phyloP scores from a whole-genome alignment of 345 rosid genomes.

The Litchi chinensis region DNA sequence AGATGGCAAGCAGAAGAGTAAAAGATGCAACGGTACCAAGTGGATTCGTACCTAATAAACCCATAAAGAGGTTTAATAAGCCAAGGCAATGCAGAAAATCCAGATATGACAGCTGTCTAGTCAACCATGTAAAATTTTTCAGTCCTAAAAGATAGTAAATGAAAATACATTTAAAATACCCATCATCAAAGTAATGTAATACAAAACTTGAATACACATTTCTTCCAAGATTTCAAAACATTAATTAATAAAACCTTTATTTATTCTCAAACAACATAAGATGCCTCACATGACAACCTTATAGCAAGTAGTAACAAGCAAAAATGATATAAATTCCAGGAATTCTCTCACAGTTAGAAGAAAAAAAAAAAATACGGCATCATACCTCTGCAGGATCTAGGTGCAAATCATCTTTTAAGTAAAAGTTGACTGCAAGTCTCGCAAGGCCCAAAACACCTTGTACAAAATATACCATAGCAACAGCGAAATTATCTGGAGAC shows the following conservation, averaged over 20 bases:
- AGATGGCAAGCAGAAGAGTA: not conserved
- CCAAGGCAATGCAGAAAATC: conserved; percentile 96
- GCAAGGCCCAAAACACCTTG: conserved; percentile 98
- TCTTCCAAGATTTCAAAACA: not conserved
- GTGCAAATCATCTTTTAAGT: conserved; percentile 91
- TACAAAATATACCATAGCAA: conserved; percentile 97
- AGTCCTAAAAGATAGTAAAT: conserved; percentile 36
- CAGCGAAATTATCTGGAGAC: conserved; percentile 90
- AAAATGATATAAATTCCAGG: not conserved
- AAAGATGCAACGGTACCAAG: conserved; percentile 4
- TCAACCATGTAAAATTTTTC: conserved; percentile 50
- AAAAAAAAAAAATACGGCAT: conserved; percentile 1
- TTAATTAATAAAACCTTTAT: not conserved
- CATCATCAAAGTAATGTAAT: conserved; percentile 4
- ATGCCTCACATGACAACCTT: not conserved
- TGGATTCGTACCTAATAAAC: conserved; percentile 70
- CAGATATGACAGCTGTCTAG: conserved; percentile 97
- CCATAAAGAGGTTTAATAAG: conserved; percentile 94
- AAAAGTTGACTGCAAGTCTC: conserved; percentile 91
- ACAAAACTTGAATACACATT: not conserved
- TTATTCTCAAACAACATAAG: not conserved
- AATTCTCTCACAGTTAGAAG: not conserved
- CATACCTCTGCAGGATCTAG: conserved; percentile 98
- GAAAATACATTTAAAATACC: conserved; percentile 15
- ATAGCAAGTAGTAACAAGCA: not conserved